Base-by-base conservation (phyloP, 495 filamentous ascomycete species). In the Penicillium desertorum region DNA sequence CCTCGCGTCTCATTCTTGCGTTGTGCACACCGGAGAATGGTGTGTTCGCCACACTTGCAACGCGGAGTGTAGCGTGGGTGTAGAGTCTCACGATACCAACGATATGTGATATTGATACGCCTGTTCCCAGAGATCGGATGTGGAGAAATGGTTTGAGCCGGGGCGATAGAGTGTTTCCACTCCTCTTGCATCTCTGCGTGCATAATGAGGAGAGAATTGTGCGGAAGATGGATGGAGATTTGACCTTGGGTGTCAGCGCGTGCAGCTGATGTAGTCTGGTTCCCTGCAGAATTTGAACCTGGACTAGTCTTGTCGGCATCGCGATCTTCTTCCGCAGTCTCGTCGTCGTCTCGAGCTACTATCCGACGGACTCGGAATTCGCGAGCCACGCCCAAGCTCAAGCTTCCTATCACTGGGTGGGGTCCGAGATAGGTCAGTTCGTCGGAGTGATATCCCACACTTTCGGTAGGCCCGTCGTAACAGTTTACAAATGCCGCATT, bases 401-500 rank as follows among this genome's bases (percentile, higher is more conserved):
- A 71, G 42, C 90, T 94, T 5, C 92, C 94, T 53, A 98, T 98
- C 5, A 94, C 76, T 16, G 94, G 81, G 48, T 86, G 83, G 1
- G 94, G 94, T 0, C 94, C 94, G 5, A 98, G 79, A 71, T 97
- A 98, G 3, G 94, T 98, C 10, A 96, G 74, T 57, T 96, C 89
- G 62, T 98, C 94, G 12, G 87, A 83, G 65, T 98, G 94, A 71
- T 88, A 98, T 19, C 94, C 93, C 0, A 98, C 92, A 49, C 78
- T 88, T 74, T 98, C 84, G 1, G 80, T 70, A 0, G 84, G 85
- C 0, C 92, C 92, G 58, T 85, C 74, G 66, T 98, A 98, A 72
- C 90, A 93, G 66, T 98, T 98, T 0, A 96, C 92, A 60, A 96
- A 90, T 0, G 92, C 90, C 0, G 91, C 91, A 62, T 97, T 98